phyloP scores from a whole-genome alignment of 768 basidiomycete species.

The Lactarius sanguifluus region DNA sequence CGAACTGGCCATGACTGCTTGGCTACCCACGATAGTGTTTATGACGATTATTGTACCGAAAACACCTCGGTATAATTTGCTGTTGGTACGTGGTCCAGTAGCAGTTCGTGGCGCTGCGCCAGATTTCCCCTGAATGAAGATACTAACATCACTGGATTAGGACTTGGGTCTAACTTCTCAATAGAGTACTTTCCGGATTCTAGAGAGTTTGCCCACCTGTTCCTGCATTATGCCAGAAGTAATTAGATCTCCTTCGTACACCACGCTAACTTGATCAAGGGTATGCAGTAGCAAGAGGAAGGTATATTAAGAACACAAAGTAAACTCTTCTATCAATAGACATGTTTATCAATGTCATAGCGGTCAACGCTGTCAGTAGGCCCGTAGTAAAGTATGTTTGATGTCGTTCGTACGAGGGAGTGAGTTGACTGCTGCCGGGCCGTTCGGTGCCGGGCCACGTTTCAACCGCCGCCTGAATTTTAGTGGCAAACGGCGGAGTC shows the following conservation, averaged over 20 bases:
- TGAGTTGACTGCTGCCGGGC: not conserved
- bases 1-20: not conserved
- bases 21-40: not conserved
- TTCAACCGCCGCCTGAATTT: conserved; percentile 21
- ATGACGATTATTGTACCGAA: not conserved
- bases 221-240: not conserved
- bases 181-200: not conserved
- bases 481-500: conserved; percentile 20
- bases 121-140: not conserved
- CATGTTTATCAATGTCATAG: not conserved
- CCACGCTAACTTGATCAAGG: no score
- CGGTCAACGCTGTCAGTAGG: not conserved
- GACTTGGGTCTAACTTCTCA: no score
- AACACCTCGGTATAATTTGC: not conserved
- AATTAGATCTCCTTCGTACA: not conserved
- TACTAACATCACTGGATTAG: not conserved
- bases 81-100: not conserved
- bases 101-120: not conserved
- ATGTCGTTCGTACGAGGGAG: not conserved
- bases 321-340: no score
- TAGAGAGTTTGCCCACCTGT: not conserved
- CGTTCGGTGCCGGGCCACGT: not conserved
- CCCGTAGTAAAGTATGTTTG: not conserved
- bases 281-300: not conserved
- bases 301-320: not conserved